Conservation (phyloP, 805 yeast species). For the Yarrowia deformans region DNA sequence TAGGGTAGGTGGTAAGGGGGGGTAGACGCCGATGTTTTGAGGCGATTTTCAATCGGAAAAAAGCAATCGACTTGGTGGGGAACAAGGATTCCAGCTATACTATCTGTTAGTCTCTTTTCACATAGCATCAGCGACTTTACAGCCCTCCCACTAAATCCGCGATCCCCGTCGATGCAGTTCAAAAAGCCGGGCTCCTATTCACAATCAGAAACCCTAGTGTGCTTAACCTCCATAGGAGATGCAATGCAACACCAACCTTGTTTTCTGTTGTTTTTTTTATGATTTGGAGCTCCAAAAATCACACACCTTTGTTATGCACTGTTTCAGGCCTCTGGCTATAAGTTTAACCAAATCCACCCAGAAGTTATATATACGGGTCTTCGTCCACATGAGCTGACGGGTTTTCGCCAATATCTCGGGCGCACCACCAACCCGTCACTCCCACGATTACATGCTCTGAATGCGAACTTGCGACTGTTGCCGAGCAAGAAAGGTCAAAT, state of each 20-base stretch:
- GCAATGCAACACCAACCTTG: conserved; percentile 20
- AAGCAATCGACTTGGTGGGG: neutral
- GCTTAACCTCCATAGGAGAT: neutral
- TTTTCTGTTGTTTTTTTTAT: neutral
- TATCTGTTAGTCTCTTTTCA: too few relatives aligned
- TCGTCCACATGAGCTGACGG: neutral
- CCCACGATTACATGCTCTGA: conserved; percentile 28
- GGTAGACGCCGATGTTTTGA: too few relatives aligned
- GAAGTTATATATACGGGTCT: conserved; percentile 14
- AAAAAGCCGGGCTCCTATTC: neutral
- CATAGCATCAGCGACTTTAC: too few relatives aligned
- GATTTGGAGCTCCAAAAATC: neutral
- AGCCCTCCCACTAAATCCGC: neutral
- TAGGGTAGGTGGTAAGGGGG: neutral
- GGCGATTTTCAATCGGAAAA: neutral
- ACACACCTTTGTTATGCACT: conserved; percentile 25
- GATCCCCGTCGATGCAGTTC: neutral
- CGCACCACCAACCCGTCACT: neutral
- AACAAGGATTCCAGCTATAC: neutral
- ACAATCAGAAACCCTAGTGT: neutral
- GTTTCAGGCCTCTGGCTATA: conserved; percentile 17
- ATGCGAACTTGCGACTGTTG: conserved; percentile 38
- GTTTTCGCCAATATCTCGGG: neutral
- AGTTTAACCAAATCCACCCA: conserved; percentile 1
- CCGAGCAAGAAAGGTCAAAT: conserved; percentile 35